Percentiles rank a stretch among this genome's conserved stretches.
These are phyloP conservation scores for Microdochium bolleyi DNA, from an alignment of 2,329 filamentous ascomycete species.

Conservation along the genomic window DNA sequence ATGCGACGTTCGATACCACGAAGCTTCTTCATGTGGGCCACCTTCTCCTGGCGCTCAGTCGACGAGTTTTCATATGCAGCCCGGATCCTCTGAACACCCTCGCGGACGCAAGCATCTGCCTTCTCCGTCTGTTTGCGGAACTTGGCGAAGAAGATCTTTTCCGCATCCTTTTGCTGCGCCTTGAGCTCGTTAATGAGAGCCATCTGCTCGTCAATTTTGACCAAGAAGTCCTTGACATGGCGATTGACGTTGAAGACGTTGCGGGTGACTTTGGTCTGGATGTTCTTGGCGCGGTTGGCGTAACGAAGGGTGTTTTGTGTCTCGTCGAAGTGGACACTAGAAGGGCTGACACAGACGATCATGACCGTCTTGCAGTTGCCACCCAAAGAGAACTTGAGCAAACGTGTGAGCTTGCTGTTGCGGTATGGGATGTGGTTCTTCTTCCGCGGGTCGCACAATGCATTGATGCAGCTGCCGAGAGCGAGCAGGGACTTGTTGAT, in stretches of 20 bases:
- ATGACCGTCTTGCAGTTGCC: slow-evolving; percentile 99
- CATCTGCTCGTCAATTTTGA: slow-evolving; percentile 99
- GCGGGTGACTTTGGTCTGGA: slow-evolving; percentile 98
- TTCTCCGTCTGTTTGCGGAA: slow-evolving; percentile 89
- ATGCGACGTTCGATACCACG: slow-evolving; percentile 80
- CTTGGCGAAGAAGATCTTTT: slow-evolving; percentile 74
- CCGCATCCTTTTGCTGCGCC: slow-evolving; percentile 84
- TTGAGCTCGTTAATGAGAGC: slow-evolving; percentile 93
- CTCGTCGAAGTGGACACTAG: slow-evolving; percentile 94
- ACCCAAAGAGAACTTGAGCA: slow-evolving; percentile 93
- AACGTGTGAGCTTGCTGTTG: slow-evolving; percentile 91
- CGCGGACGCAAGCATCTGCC: slow-evolving; percentile 64
- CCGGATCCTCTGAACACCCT: slow-evolving; percentile 74
- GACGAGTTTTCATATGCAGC: slow-evolving; percentile 76
- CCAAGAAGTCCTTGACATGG: slow-evolving; percentile 97
- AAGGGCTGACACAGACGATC: slow-evolving; percentile 98
- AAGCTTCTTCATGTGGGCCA: slow-evolving; percentile 72
- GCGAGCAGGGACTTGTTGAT: slow-evolving; percentile 98
- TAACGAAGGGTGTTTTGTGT: slow-evolving; percentile 97
- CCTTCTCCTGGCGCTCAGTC: slow-evolving; percentile 69
- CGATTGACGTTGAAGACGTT: slow-evolving; percentile 99
- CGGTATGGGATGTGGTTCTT: slow-evolving; percentile 93
- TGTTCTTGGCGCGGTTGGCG: slow-evolving; percentile 97
- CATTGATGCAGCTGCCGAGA: slow-evolving; percentile 95
- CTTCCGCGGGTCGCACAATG: slow-evolving; percentile 86